phyloP scores from a whole-genome alignment of 1,139 yeast species.

The Yamadazyma kanchanaburiensis region DNA sequence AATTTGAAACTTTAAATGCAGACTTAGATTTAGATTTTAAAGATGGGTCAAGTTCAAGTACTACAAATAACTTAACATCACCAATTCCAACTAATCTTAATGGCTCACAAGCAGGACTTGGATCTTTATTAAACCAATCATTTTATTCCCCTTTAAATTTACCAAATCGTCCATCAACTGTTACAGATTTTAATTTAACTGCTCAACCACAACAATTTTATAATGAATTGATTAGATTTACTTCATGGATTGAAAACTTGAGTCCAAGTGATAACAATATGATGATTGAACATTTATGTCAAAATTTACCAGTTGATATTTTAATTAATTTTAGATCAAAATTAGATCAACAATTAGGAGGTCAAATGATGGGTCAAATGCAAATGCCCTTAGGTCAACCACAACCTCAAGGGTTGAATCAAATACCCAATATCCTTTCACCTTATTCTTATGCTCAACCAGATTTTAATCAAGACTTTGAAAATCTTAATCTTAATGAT shows the following conservation, averaged over 20 bases:
- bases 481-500: constrained; percentile 22
- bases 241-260: constrained; percentile 59
- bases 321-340: constrained; percentile 44
- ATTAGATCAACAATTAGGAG: constrained; percentile 20
- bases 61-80: constrained; percentile 2
- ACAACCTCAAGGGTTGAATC: background rate
- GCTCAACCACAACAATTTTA: constrained; percentile 25
- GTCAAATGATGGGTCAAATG: constrained; percentile 1
- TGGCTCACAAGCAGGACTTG: constrained; percentile 18
- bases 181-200: constrained; percentile 34
- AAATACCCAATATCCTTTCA: background rate
- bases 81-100: constrained; percentile 13
- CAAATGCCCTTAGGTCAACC: constrained; percentile 1
- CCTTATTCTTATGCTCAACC: constrained; percentile 2
- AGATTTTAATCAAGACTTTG: constrained; percentile 22
- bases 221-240: constrained; percentile 48
- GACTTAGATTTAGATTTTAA: constrained; percentile 46
- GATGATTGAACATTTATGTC: constrained; percentile 58
- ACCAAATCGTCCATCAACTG: constrained; percentile 44
- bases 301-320: constrained; percentile 45
- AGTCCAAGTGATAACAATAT: constrained; percentile 54
- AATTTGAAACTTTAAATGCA: constrained; percentile 44
- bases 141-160: constrained; percentile 23
- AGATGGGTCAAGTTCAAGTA: constrained; percentile 8
- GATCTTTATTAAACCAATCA: constrained; percentile 14